These are phyloP conservation scores for Cercospora brassicicola DNA, from an alignment of 2,329 filamentous ascomycete species.

Conservation along the genomic window DNA sequence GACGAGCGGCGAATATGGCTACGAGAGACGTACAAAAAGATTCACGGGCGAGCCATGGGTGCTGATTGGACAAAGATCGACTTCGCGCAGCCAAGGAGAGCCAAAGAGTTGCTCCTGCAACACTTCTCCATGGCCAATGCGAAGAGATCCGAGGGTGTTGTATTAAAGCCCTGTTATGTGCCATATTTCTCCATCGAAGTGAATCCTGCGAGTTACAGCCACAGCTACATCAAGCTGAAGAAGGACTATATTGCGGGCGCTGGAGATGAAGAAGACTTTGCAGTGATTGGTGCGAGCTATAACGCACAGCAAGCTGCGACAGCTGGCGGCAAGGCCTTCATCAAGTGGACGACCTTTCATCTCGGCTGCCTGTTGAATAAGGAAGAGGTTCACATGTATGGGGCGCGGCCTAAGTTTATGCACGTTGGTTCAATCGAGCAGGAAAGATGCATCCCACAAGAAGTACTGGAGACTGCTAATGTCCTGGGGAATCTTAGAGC, in stretches of 20 bases:
- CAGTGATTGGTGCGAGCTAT: constrained; percentile 72
- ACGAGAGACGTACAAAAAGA: constrained; percentile 54
- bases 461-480: constrained; percentile 48
- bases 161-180: constrained; percentile 73
- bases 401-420: constrained; percentile 60
- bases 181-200: constrained; percentile 63
- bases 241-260: constrained; percentile 78
- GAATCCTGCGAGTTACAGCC: constrained; percentile 22
- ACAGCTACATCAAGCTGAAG: constrained; percentile 73
- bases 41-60: constrained; percentile 64
- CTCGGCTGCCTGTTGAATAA: constrained; percentile 74
- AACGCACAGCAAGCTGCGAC: constrained; percentile 62
- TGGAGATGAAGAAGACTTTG: constrained; percentile 74
- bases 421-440: constrained; percentile 60
- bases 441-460: constrained; percentile 49
- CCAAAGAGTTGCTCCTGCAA: constrained; percentile 57
- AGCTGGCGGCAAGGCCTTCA: constrained; percentile 48
- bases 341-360: constrained; percentile 75
- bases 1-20: constrained; percentile 63
- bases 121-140: constrained; percentile 68
- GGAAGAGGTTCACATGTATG: constrained; percentile 55
- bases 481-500: constrained; percentile 43
- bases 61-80: constrained; percentile 68
- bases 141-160: constrained; percentile 71
- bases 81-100: constrained; percentile 53